Base-by-base conservation (phyloP, 441 rosid genomes). In the Eutrema salsugineum region DNA sequence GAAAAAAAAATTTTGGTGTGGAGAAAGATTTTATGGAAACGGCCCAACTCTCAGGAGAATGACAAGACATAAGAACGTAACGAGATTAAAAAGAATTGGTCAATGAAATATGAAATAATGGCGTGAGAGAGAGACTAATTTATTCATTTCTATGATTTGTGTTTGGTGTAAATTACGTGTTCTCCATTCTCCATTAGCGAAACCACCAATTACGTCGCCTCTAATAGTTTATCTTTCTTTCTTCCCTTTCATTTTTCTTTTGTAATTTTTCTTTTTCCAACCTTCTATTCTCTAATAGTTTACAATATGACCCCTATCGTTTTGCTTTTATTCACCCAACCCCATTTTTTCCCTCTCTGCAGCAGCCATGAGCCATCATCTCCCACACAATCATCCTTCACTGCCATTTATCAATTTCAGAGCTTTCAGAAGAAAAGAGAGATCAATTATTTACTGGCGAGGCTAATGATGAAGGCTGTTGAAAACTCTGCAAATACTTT, bases 331-430 rank as follows among this genome's bases (percentile, higher is more conserved):
- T 8, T 8, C 3, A 22, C 0, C 33, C 10, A 50, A 33, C 11
- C 20, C 62, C 62, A 14, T 0, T 6, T 47, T 35, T 8, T n/a
- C 1, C 15, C 39, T 48, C 19, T 8, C 16, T 48, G 48, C 64
- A 30, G 16, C n/a, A 40, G 27, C 30, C 15, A 43, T 39, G 2
- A 68, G 59, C 20, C 42, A 66, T 39, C 48, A 39, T 66, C 66
- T 50, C 35, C 2, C 20, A 51, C 56, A 20, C 48, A 60, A 59
- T 19, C 47, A 14, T 22, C 8, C 19, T 28, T 10, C 61, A 66
- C 69, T 60, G 78, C 73, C 78, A 67, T 33, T 17, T 75, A 58
- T 75, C 53, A 63, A 75, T 11, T 68, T 75, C 71, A 75, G 79
- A 75, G 79, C 70, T 68, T 54, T 27, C 14, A 75, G 68, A 61